Evolutionary conservation across 495 filamentous ascomycete genomes (phyloP).

Genomic region (Bathelium albidoporum): DNA sequence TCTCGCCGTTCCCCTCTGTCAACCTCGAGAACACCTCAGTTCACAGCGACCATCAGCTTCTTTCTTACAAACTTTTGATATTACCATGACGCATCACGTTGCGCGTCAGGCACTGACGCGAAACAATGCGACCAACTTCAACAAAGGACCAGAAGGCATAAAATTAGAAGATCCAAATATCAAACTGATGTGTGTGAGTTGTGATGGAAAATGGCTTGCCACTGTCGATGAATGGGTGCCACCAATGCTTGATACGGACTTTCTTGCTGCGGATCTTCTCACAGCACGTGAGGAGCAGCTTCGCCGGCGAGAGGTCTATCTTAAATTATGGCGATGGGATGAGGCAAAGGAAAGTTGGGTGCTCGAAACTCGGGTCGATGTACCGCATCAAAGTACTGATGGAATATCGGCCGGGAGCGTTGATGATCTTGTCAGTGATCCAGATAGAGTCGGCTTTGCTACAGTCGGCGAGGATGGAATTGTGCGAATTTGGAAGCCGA

Average conservation of each 20-base stretch:
- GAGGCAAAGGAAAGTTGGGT: conserved; percentile 53
- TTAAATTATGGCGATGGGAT: conserved; percentile 87
- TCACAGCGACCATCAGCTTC: conserved; percentile 34
- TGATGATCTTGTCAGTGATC: conserved; percentile 60
- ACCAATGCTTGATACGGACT: conserved; percentile 49
- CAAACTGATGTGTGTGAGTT: conserved; percentile 57
- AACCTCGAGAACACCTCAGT: conserved; percentile 31
- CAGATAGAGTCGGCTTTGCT: conserved; percentile 56
- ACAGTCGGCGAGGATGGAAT: conserved; percentile 72
- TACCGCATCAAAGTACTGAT: conserved; percentile 55
- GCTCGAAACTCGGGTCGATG: conserved; percentile 69
- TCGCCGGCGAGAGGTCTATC: conserved; percentile 53
- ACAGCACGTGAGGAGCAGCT: conserved; percentile 37
- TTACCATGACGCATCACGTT: conserved; percentile 58
- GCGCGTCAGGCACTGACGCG: conserved; percentile 78
- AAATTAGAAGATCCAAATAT: conserved; percentile 64
- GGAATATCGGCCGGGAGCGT: conserved; percentile 41
- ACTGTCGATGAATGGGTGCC: conserved; percentile 87
- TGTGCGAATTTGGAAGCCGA: conserved; percentile 69
- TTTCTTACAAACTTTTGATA: conserved; percentile 74
- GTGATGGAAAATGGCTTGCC: conserved; percentile 81
- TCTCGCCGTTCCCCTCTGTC: conserved; percentile 44
- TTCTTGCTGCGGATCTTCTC: conserved; percentile 35
- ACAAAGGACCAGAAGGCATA: conserved; percentile 56
- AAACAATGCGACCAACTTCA: conserved; percentile 74